Evolutionary conservation across 768 basidiomycete genomes (phyloP), one percentile per base, ranked within the genome.

Genomic region (Flagelloscypha sp.): DNA sequence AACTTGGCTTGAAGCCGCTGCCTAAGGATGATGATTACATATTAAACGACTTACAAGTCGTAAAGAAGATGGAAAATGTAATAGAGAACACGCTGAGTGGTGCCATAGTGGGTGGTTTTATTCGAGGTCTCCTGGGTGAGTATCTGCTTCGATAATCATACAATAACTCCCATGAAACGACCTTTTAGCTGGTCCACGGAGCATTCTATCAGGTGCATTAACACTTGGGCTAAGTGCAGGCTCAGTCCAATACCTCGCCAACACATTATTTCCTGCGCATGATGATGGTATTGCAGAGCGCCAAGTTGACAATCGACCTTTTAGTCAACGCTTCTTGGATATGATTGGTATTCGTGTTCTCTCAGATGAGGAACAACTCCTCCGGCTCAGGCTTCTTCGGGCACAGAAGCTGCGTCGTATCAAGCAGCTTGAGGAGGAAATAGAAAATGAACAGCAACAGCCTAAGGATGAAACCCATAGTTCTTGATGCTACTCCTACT

Each of bases 1-100:
- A n/a, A n/a, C n/a, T n/a, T n/a, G n/a, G n/a, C n/a, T n/a, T n/a
- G n/a, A n/a, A n/a, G n/a, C n/a, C n/a, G n/a, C n/a, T n/a, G n/a
- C n/a, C n/a, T n/a, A n/a, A n/a, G n/a, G n/a, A n/a, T n/a, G n/a
- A n/a, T 27, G 25, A 27, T n/a, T n/a, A n/a, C n/a, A n/a, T n/a
- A n/a, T n/a, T n/a, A n/a, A n/a, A n/a, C n/a, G n/a, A n/a, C n/a
- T n/a, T n/a, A 13, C 25, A 27, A 27, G 15, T 17, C 10, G 30
- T 10, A 7, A 17, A 29, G 15, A 31, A 13, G 33, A 64, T 58
- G 41, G 63, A 75, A 20, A 68, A 73, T 35, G 54, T 87, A 4
- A 59, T 84, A 3, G 88, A 90, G 52, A 80, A 76, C 11, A 72
- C 70, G n/a, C 17, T 84, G 12, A 83, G 85, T 42, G 88, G 88